Percentiles rank a stretch among this genome's conserved stretches.
phyloP scores from a whole-genome alignment of 2,329 filamentous ascomycete genomes.

The Neopestalotiopsis sp. region DNA sequence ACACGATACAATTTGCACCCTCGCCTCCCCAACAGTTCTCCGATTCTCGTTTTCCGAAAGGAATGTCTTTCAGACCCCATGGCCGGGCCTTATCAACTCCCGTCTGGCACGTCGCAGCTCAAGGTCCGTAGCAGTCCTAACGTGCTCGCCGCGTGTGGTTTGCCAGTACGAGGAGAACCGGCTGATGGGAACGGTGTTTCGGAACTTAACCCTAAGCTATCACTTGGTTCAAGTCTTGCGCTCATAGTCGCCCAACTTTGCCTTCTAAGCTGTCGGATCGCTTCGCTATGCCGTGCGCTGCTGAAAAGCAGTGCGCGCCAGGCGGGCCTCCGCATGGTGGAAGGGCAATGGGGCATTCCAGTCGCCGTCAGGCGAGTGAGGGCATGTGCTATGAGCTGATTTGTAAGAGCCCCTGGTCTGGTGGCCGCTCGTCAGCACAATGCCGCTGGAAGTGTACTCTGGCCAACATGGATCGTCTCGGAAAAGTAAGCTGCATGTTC shows the following conservation, averaged over 20 bases:
- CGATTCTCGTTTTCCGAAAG: constrained; percentile 74
- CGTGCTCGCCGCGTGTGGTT: constrained; percentile 54
- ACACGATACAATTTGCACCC: constrained; percentile 61
- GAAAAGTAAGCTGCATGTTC: constrained; percentile 27
- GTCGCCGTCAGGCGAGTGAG: constrained; percentile 61
- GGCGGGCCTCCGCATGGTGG: constrained; percentile 45
- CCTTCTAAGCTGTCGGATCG: constrained; percentile 63
- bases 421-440: constrained; percentile 76
- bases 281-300: constrained; percentile 44
- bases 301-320: constrained; percentile 56
- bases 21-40: constrained; percentile 81
- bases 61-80: constrained; percentile 62
- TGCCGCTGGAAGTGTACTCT: constrained; percentile 68
- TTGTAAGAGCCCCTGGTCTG: constrained; percentile 73
- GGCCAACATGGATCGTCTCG: constrained; percentile 46
- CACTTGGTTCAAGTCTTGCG: constrained; percentile 78
- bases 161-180: constrained; percentile 41
- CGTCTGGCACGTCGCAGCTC: constrained; percentile 61
- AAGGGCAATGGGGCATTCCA: constrained; percentile 61
- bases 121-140: constrained; percentile 64
- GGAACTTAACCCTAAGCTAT: constrained; percentile 98
- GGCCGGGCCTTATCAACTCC: constrained; percentile 36
- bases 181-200: constrained; percentile 64
- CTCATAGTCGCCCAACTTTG: constrained; percentile 70
- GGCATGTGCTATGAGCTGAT: constrained; percentile 74